phyloP scores from a whole-genome alignment of 208 protist species.

The Entamoeba invadens region DNA sequence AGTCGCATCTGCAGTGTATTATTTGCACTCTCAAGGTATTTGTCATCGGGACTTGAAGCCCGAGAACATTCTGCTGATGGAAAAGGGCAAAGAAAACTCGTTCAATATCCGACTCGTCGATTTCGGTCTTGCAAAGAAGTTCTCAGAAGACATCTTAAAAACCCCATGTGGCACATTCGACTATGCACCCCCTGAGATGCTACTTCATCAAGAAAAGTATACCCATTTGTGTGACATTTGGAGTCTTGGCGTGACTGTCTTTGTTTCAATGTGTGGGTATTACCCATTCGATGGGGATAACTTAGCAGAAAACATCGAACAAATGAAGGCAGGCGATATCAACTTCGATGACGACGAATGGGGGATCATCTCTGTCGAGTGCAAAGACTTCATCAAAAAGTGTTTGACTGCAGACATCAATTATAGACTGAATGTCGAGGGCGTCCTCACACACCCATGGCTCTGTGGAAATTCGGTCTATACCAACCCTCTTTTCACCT shows the following conservation, averaged over 20 bases:
- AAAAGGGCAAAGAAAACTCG: neutral
- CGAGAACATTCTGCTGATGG: neutral
- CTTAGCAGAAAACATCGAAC: neutral
- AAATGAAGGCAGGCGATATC: neutral
- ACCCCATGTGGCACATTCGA: neutral
- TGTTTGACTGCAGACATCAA: neutral
- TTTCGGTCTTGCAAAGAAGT: neutral
- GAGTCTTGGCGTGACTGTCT: neutral
- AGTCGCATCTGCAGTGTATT: neutral
- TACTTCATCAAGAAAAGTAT: neutral
- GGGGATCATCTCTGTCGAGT: neutral
- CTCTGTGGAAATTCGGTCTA: neutral
- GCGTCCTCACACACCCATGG: neutral
- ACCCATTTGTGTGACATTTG: neutral
- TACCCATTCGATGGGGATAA: neutral
- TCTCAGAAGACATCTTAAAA: neutral
- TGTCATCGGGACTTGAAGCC: neutral
- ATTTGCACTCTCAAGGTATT: neutral
- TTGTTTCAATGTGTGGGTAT: neutral
- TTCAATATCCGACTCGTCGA: neutral
- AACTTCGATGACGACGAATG: neutral
- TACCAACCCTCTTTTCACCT: neutral
- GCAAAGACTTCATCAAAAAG: neutral
- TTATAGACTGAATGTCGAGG: neutral
- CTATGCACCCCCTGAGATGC: neutral